Base-by-base conservation (phyloP, 2,329 filamentous ascomycete genomes). In the Alternaria sp. region DNA sequence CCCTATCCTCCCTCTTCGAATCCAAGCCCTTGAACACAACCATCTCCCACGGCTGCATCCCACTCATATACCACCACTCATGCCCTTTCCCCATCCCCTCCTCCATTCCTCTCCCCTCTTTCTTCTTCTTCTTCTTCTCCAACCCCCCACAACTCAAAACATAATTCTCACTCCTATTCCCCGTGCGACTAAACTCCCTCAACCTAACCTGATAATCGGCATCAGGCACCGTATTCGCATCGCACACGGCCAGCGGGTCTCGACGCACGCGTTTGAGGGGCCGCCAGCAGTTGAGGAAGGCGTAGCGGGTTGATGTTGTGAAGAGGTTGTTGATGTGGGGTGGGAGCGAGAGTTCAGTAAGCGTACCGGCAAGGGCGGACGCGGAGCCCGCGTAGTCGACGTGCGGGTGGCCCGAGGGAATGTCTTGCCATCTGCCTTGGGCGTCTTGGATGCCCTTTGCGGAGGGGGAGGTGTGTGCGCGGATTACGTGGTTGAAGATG, bases 381-480 rank as follows among this genome's bases (percentile, higher is more conserved):
- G 59, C 15, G 10, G 58, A 54, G 23, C 68, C 69, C 6, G 64
- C 59, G 57, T 73, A 72, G 50, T 72, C 70, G 46, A 72, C 68
- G 44, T 70, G 68, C 2, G 68, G 60, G 44, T 72, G 70, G n/a
- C 67, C 64, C 0, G 70, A 58, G 28, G 70, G 68, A 3, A 72
- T 67, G 45, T 68, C 65, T 60, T 72, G 68, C 55, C 83, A 84
- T 1, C 85, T 82, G 1, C 81, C 81, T 59, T 79, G 76, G 6
- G 83, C 76, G 4, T 86, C 82, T 60, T 77, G 73, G 0, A 80
- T 62, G 49, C 68, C 77, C 0, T 83, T 82, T 40, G 83, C 81
- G 2, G 73, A 75, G 0, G 83, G 84, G 0, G 86, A 80, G 65
- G 85, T 81, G 69, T 83, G 79, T 4, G 75, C 70, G 66, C 82